Evolutionary conservation across 2,329 filamentous ascomycete genomes (phyloP), one percentile per base, ranked within the genome.

Genomic region (Clarireedia paspali): DNA sequence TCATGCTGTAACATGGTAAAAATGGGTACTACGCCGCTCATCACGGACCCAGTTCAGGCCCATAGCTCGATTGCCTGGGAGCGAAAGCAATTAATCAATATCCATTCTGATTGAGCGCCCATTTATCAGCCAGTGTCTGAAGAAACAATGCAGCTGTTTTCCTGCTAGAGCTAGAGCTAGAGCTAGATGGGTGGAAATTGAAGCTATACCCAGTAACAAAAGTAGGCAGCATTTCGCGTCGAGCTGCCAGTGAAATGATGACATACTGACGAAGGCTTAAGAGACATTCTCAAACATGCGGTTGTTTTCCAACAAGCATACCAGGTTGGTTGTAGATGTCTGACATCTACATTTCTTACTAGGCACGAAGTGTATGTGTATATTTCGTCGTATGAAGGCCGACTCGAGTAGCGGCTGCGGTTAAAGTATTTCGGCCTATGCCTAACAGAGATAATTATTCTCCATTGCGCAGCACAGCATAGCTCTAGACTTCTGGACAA

Each of bases 281-380:
- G 52, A 55, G 47, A 55, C 47, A 55, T 50, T 36, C 27, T 48
- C 53, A 45, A 50, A 55, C 53, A 34, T 50, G 53, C 53, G 27
- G 47, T 47, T 46, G 50, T 40, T 55, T 50, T 55, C 20, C 50
- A 50, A 55, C 47, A 55, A 40, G 17, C 44, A 14, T 42, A 44
- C 24, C 6, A 44, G 9, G 42, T 30, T 38, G 30, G 30, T 54
- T 27, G 20, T 50, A 27, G 36, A 26, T 45, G 47, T 36, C 14
- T 55, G 47, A 27, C 23, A 36, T 20, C 27, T 55, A 27, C 23
- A 36, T 20, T 36, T 55, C 47, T 55, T 45, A 55, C 53, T 24
- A 10, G 39, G 39, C 12, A 34, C 30, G 30, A 34, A 34, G 30
- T 34, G 30, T 34, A 34, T 34, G 30, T 34, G 30, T 34, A 34